phyloP scores from a whole-genome alignment of 2,329 filamentous ascomycete species.

The Colletotrichum lini region DNA sequence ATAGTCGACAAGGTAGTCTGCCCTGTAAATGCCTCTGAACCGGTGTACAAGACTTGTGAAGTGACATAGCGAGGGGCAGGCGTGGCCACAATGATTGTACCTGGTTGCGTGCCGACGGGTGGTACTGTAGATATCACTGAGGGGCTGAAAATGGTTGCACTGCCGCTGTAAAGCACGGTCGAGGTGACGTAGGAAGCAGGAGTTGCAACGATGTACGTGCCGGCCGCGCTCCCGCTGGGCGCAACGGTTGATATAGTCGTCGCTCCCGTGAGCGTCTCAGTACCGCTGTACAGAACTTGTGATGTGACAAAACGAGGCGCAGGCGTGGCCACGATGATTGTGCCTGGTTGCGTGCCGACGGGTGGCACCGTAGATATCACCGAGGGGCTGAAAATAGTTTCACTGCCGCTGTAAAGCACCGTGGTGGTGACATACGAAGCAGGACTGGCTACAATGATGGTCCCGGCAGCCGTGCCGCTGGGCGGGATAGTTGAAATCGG shows the following conservation, averaged over 20 bases:
- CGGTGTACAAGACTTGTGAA: constrained; percentile 21
- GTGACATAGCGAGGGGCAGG: constrained; percentile 21
- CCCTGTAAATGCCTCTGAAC: constrained; percentile 11
- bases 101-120: constrained; percentile 29
- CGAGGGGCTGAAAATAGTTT: background rate
- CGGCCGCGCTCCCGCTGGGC: constrained; percentile 15
- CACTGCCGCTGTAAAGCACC: constrained; percentile 20
- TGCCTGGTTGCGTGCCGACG: constrained; percentile 30
- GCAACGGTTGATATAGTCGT: constrained; percentile 30
- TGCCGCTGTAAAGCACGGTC: constrained; percentile 17
- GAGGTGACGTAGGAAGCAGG: constrained; percentile 29
- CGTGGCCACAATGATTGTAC: constrained; percentile 30
- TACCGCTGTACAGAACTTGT: constrained; percentile 23
- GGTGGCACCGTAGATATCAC: constrained; percentile 30
- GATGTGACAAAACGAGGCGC: constrained; percentile 20
- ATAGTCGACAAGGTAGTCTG: constrained; percentile 31
- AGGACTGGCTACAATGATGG: constrained; percentile 31
- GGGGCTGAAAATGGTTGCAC: background rate
- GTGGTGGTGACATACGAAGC: constrained; percentile 26
- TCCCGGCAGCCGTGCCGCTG: constrained; percentile 24
- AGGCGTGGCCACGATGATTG: constrained; percentile 23
- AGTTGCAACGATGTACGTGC: constrained; percentile 35
- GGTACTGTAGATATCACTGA: constrained; percentile 26
- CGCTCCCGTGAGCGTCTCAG: constrained; percentile 12
- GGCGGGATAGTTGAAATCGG: constrained; percentile 29